phyloP scores from a whole-genome alignment of 805 yeast species.

The Yamadazyma ubonensis region DNA sequence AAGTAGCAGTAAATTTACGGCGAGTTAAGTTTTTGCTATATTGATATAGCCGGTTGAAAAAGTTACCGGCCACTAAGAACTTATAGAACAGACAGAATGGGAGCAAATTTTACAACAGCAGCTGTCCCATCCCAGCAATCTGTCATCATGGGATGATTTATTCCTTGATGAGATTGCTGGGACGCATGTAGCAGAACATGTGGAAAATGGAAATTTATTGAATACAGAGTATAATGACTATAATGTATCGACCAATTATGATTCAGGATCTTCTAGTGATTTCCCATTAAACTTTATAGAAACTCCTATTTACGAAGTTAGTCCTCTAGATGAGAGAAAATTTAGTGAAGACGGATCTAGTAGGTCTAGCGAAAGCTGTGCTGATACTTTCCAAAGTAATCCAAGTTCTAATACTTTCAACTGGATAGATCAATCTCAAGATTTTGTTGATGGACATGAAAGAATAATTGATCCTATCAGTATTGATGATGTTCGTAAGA shows the following conservation, averaged over 20 bases:
- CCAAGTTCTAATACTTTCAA: not conserved
- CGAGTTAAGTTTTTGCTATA: slow-evolving; percentile 5
- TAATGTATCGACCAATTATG: not conserved
- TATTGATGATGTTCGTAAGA: slow-evolving; percentile 4
- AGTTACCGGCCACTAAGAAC: slow-evolving; percentile 3
- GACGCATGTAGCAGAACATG: slow-evolving; percentile 1
- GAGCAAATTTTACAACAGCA: slow-evolving; percentile 2
- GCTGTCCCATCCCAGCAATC: slow-evolving; percentile 4
- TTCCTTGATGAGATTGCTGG: not conserved
- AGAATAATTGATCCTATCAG: not conserved
- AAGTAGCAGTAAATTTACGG: no score
- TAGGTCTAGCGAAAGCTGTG: no score
- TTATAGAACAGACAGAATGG: slow-evolving; percentile 8
- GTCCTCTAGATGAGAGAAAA: not conserved
- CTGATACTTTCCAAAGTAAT: no score
- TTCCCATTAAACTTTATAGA: not conserved
- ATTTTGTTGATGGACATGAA: not conserved
- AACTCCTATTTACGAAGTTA: not conserved
- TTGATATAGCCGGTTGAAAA: not conserved
- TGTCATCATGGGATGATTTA: slow-evolving; percentile 5
- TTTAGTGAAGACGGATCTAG: no score
- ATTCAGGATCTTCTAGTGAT: slow-evolving; percentile 1
- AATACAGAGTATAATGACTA: not conserved
- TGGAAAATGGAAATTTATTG: not conserved
- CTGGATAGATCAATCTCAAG: slow-evolving; percentile 8